Conservation (phyloP, 2,329 filamentous ascomycete species). For the Exophiala sp. region DNA sequence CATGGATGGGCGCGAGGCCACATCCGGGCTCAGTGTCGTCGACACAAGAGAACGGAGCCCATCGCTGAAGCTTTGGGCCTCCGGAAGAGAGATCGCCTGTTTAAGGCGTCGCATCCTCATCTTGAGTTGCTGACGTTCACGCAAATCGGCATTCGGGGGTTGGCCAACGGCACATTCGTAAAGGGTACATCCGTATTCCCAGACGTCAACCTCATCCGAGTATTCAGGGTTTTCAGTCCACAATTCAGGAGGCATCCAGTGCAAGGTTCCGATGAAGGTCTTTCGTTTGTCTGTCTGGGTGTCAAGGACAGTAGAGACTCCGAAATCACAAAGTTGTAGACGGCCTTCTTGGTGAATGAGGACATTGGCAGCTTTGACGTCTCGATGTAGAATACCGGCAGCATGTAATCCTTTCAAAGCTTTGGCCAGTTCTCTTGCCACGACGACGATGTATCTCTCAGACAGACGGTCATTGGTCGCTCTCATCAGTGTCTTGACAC, state of each 20-base stretch:
- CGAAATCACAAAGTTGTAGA: slow-evolving; percentile 61
- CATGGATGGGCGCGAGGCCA: slow-evolving; percentile 43
- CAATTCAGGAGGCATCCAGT: slow-evolving; percentile 63
- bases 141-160: slow-evolving; percentile 44
- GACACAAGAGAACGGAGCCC: slow-evolving; percentile 43
- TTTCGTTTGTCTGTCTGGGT: slow-evolving; percentile 55
- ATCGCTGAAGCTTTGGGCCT: slow-evolving; percentile 40
- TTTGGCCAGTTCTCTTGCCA: slow-evolving; percentile 57
- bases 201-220: slow-evolving; percentile 47
- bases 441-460: slow-evolving; percentile 58
- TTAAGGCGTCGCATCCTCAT: slow-evolving; percentile 42
- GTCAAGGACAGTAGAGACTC: slow-evolving; percentile 58
- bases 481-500: slow-evolving; percentile 55
- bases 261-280: slow-evolving; percentile 60
- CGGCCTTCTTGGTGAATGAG: slow-evolving; percentile 58
- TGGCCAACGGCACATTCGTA: slow-evolving; percentile 47
- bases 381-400: slow-evolving; percentile 60
- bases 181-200: slow-evolving; percentile 47
- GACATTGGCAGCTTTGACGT: slow-evolving; percentile 61
- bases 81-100: slow-evolving; percentile 39
- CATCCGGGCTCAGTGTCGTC: slow-evolving; percentile 41
- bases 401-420: slow-evolving; percentile 59
- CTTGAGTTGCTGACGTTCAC: slow-evolving; percentile 34
- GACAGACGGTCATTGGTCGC: slow-evolving; percentile 47
- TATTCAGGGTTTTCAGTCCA: slow-evolving; percentile 42